Evolutionary conservation across 805 yeast species (phyloP).

Genomic region (Yamadazyma nakazawae): DNA sequence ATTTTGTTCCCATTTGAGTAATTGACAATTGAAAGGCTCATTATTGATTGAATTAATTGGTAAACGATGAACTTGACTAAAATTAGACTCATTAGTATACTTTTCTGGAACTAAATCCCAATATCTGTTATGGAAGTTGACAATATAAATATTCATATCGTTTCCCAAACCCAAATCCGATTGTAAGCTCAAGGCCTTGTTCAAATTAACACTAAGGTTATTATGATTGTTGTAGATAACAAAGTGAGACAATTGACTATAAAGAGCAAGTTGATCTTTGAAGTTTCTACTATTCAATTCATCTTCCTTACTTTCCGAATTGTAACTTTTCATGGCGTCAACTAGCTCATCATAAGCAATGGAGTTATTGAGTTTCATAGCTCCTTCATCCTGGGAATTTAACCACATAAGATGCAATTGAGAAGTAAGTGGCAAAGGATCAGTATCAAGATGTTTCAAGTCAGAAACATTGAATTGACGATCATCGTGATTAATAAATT

Average conservation of each 20-base stretch:
- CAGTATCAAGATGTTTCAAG: constrained; percentile 4
- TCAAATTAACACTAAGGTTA: constrained; percentile 14
- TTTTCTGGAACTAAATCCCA: constrained; percentile 14
- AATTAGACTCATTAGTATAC: constrained; percentile 12
- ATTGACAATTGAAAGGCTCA: constrained; percentile 17
- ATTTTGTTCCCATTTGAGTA: constrained; percentile 32
- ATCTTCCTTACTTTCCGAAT: not conserved
- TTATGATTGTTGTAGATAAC: constrained; percentile 27
- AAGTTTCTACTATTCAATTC: constrained; percentile 30
- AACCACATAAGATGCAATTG: constrained; percentile 19
- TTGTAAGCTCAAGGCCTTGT: constrained; percentile 17
- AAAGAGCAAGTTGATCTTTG: constrained; percentile 24
- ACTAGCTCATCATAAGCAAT: constrained; percentile 16
- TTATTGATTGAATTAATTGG: constrained; percentile 18
- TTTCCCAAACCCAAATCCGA: constrained; percentile 9
- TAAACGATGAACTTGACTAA: constrained; percentile 9
- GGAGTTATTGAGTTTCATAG: constrained; percentile 16
- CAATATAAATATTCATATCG: constrained; percentile 18
- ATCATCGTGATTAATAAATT: constrained; percentile 11
- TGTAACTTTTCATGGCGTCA: not conserved
- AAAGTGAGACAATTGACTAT: constrained; percentile 32
- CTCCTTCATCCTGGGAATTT: constrained; percentile 10
- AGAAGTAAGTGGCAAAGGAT: constrained; percentile 5
- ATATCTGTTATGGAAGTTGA: constrained; percentile 14
- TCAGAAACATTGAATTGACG: constrained; percentile 9